Conservation (phyloP, 2,329 filamentous ascomycete species). For the Rasamsonia emersonii region DNA sequence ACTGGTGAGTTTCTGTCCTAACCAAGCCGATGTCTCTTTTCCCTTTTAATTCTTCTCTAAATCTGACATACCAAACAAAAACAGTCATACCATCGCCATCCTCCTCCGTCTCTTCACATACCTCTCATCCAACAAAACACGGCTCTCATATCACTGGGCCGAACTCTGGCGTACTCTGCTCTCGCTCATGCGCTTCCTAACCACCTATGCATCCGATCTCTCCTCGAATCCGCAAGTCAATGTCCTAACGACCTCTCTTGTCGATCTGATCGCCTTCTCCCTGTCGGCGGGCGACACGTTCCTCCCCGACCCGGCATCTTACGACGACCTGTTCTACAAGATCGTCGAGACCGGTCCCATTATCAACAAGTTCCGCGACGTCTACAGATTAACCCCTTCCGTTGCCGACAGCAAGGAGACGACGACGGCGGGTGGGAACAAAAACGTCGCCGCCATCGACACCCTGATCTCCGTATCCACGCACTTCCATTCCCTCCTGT, state of each 20-base stretch:
- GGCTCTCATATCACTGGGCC: constrained; percentile 85
- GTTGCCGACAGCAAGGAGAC: constrained; percentile 13
- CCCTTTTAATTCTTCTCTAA: background rate
- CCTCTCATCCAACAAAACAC: constrained; percentile 70
- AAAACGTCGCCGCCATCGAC: constrained; percentile 61
- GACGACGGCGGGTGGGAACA: constrained; percentile 7
- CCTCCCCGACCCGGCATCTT: constrained; percentile 74
- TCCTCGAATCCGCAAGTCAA: constrained; percentile 60
- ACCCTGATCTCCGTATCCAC: constrained; percentile 68
- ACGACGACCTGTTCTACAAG: constrained; percentile 98
- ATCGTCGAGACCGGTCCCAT: constrained; percentile 84
- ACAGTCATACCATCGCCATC: constrained; percentile 64
- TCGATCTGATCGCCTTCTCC: constrained; percentile 75
- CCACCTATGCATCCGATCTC: constrained; percentile 74
- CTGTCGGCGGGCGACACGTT: constrained; percentile 85
- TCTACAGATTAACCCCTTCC: constrained; percentile 48
- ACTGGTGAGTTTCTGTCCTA: constrained; percentile 43
- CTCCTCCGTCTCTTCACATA: constrained; percentile 76
- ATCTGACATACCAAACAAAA: constrained; percentile 1
- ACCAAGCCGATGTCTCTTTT: background rate
- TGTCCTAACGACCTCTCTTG: constrained; percentile 64
- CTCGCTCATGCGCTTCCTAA: constrained; percentile 80
- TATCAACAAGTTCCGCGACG: constrained; percentile 70
- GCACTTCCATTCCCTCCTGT: constrained; percentile 79
- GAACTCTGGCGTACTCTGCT: constrained; percentile 88